Base-by-base conservation (phyloP, 495 filamentous ascomycete species). In the Polyplosphaeria fusca region DNA sequence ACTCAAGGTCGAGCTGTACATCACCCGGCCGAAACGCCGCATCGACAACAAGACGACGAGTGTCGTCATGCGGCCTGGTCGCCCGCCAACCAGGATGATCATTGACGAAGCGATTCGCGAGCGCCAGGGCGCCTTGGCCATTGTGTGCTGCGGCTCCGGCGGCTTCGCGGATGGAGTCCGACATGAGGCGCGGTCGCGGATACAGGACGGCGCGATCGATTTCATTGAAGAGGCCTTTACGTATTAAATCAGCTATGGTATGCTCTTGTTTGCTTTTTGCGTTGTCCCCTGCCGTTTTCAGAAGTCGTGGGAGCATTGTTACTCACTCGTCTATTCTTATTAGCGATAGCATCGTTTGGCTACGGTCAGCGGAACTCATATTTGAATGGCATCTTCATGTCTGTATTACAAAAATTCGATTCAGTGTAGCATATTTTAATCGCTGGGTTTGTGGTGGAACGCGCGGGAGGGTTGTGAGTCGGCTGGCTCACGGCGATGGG, bases 171-270 rank as follows among this genome's bases (percentile, higher is more conserved):
- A 98, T 72, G 86, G 90, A 56, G 94, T 97, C 0, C 66, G 93
- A 22, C 74, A 74, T 19, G 89, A 89, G 18, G 81, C 87, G 18
- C 76, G 93, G 47, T 74, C 71, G 30, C 77, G 80, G 61, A 82
- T 87, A 44, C 77, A 82, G 46, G 77, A 79, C 3, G 84, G 81
- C 19, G 80, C 77, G 26, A 76, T 97, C 16, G 91, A 96, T 69
- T 96, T 97, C 71, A 78, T 91, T 20, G 93, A 98, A 69, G 93
- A 98, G 75, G 87, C 89, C 40, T 98, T 98, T 73, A 92, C 87
- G 20, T 74, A 73, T 55, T 74, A 61, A 58, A 44, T 9, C 7
- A 11, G 40, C 9, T 7, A n/a, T 7, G n/a, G 30, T 7, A 7
- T 35, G 30, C 30, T 35, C 30, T 35, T 35, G 7, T 7, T n/a